phyloP scores from a whole-genome alignment of 2,329 filamentous ascomycete species.

The Thelonectria blattea region DNA sequence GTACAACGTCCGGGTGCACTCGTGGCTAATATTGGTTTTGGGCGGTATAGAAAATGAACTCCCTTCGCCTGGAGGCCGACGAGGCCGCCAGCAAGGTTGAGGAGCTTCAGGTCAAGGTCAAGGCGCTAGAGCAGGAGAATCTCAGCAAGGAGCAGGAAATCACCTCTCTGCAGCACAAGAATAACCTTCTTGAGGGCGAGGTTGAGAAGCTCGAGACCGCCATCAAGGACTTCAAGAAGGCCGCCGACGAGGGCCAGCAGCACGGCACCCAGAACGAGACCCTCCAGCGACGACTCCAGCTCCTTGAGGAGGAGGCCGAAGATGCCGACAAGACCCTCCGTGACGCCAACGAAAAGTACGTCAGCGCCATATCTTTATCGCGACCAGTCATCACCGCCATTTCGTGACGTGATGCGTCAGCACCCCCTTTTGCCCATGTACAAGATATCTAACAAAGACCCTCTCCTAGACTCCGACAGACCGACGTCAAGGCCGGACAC shows the following conservation, averaged over 20 bases:
- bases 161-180: constrained; percentile 94
- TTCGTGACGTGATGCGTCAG: constrained; percentile 20
- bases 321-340: constrained; percentile 94
- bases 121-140: constrained; percentile 92
- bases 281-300: constrained; percentile 88
- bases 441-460: constrained; percentile 26
- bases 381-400: constrained; percentile 31
- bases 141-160: constrained; percentile 98
- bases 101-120: constrained; percentile 86
- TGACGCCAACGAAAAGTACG: constrained; percentile 98
- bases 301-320: constrained; percentile 98
- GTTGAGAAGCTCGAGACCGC: constrained; percentile 89
- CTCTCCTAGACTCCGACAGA: constrained; percentile 83
- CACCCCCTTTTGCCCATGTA: constrained; percentile 5
- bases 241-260: constrained; percentile 82
- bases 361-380: constrained; percentile 34
- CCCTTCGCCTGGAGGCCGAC: constrained; percentile 93
- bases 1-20: constrained; percentile 24
- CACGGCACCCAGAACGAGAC: constrained; percentile 89
- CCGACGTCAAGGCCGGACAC: constrained; percentile 98
- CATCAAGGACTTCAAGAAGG: constrained; percentile 87
- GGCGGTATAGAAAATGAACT: constrained; percentile 80
- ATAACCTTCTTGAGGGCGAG: constrained; percentile 85
- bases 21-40: constrained; percentile 36
- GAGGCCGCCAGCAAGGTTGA: constrained; percentile 81